Evolutionary conservation across 2,329 filamentous ascomycete genomes (phyloP), one percentile per base, ranked within the genome.

Genomic region (Penicillium hesseltinei): DNA sequence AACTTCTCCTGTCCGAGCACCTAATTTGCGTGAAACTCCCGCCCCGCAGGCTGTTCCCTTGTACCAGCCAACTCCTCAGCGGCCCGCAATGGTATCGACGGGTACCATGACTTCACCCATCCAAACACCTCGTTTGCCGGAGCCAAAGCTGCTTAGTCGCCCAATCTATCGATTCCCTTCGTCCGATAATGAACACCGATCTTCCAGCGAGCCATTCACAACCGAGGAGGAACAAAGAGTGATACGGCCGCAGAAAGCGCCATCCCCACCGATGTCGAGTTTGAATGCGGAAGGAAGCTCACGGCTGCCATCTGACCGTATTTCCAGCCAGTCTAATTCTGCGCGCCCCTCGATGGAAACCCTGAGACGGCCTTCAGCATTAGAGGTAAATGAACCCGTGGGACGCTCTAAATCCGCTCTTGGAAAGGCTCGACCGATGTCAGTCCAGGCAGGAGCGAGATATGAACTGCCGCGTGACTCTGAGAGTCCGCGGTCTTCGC

Each of bases 381-480:
- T 83, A 56, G 89, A 92, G 48, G 69, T 84, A 8, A 77, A 84
- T 9, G 85, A 88, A 38, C 76, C 81, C 0, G 72, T 87, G 9
- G 77, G 76, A 38, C 77, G 85, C 31, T 84, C 86, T 1, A 86
- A 83, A 67, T 88, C 88, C 25, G 83, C 85, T n/a, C 84, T 85
- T 64, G 73, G 82, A 64, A 86, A 88, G 60, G 82, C 85, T 53
- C 84, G 93, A 45, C 93, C 93, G 69, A 81, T 86, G 0, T 97
- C 92, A 72, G 90, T 90, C 35, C 91, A 92, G 71, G 82, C 96
- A 4, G 89, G 92, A 65, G 89, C 89, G 0, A 92, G 89, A 68
- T 80, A 94, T 51, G 92, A 96, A 58, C 91, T 90, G 68, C 79
- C 96, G 19, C 87, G 90, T 23, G 91, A 94, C 66, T 84, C 86